phyloP scores from a whole-genome alignment of 2,329 filamentous ascomycete species.

The Emydomyces testavorans region DNA sequence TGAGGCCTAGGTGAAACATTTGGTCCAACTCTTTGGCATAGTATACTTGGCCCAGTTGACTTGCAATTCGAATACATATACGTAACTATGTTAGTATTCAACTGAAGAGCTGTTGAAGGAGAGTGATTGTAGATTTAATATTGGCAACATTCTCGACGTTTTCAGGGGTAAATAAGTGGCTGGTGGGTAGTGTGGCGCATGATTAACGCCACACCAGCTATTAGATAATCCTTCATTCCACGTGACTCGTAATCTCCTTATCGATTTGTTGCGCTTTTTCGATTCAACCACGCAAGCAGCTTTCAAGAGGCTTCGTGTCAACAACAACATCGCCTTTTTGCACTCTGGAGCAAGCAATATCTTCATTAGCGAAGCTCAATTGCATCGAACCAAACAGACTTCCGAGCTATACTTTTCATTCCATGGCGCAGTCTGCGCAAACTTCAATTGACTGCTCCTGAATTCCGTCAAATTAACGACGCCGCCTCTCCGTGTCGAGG shows the following conservation, averaged over 20 bases:
- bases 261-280: constrained; percentile 1
- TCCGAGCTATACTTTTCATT: background rate
- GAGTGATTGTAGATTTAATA: too few species aligned
- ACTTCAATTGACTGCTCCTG: background rate
- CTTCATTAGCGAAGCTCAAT: constrained; percentile 1
- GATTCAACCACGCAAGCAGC: constrained; percentile 6
- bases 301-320: constrained; percentile 33
- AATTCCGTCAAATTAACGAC: background rate
- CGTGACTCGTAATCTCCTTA: constrained; percentile 7
- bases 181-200: background rate
- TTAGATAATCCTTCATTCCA: constrained; percentile 3
- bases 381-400: background rate
- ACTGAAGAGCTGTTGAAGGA: too few species aligned
- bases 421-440: constrained; percentile 5
- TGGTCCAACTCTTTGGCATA: too few species aligned
- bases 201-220: background rate
- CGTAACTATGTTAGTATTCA: too few species aligned
- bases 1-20: too few species aligned
- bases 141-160: too few species aligned
- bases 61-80: too few species aligned
- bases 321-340: constrained; percentile 25
- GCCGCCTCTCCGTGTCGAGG: background rate
- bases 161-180: background rate
- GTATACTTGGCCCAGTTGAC: too few species aligned
- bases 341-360: background rate